Evolutionary conservation across 306 rosid genomes (phyloP), one percentile per base, ranked within the genome.

Genomic region (Albizia julibrissin): DNA sequence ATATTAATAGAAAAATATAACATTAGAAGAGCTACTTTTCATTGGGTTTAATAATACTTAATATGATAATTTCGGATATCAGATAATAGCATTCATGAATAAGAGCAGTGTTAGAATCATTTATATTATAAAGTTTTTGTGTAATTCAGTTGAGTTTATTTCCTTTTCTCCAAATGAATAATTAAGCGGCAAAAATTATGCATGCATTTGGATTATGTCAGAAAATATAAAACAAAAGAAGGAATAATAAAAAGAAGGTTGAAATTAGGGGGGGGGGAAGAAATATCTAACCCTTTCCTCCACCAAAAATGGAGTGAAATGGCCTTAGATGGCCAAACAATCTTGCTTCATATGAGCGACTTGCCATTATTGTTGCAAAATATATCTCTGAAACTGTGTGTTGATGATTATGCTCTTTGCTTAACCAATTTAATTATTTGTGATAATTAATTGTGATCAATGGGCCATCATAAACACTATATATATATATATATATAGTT

Each of bases 241-340:
- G 10, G 22, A 19, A 24, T 10, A 10, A 0, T 21, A 54, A 21
- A n/a, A 54, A 74, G 10, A 40, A 70, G 47, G 12, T 44, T 50
- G 68, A 67, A 68, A 0, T 78, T 40, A 1, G 8, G 39, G 8
- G 8, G 39, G 4, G 19, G 69, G 34, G 61, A 43, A 26, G 69
- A 50, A 68, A 61, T 8, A 68, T 50, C 82, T 84, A 52, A 90
- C 97, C 47, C 71, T 84, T 88, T 79, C 92, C 90, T 73, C 85
- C 90, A 5, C 93, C 94, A 24, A 91, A 78, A 69, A 74, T 67
- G 24, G 78, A 47, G 76, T 84, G 92, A 4, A 84, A 79, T 62
- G 85, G 75, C 77, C 81, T 79, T 69, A 81, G 82, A 49, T 61
- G 91, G 61, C 72, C 85, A 37, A 79, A 69, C 49, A 85, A 68